These are phyloP conservation scores for Batkoa obscura DNA, from an alignment of 371 early-diverging fungal species.

Conservation along the genomic window DNA sequence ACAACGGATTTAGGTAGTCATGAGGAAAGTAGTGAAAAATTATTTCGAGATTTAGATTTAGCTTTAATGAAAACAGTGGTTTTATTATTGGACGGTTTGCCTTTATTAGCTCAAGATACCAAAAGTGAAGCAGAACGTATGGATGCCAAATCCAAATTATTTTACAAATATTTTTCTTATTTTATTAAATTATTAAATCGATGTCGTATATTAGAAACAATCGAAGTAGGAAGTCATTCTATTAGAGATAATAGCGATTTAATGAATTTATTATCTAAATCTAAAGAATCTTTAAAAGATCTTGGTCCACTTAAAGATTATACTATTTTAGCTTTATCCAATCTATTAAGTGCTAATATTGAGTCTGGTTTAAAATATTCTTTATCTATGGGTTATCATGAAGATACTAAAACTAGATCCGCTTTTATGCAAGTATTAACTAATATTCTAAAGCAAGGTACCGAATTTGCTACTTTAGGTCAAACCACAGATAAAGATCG, in stretches of 20 bases:
- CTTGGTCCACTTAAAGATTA: conserved; percentile 53
- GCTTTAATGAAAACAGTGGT: conserved; percentile 71
- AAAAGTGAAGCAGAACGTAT: conserved; percentile 37
- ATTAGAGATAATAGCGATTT: conserved; percentile 16
- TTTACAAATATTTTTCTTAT: conserved; percentile 73
- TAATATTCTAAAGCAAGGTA: conserved; percentile 69
- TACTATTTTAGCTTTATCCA: conserved; percentile 71
- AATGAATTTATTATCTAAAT: conserved; percentile 20
- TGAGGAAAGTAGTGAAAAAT: conserved; percentile 25
- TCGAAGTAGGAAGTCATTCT: conserved; percentile 12
- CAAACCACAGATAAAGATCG: conserved; percentile 53
- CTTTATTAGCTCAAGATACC: conserved; percentile 56
- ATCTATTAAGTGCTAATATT: conserved; percentile 74
- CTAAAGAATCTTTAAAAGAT: conserved; percentile 38
- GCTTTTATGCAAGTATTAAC: conserved; percentile 86
- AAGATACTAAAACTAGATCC: conserved; percentile 65
- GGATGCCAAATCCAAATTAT: conserved; percentile 53
- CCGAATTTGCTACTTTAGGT: conserved; percentile 64
- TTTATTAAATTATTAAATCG: conserved; percentile 70
- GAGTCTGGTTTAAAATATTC: conserved; percentile 80
- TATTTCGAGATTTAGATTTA: conserved; percentile 63
- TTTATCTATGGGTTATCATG: conserved; percentile 79
- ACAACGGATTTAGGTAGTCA: conserved; percentile 11
- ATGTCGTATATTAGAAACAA: conserved; percentile 42
- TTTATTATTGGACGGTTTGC: conserved; percentile 54